Conservation (phyloP, 176 grass and related monocot species). For the Juncus inflexus region DNA sequence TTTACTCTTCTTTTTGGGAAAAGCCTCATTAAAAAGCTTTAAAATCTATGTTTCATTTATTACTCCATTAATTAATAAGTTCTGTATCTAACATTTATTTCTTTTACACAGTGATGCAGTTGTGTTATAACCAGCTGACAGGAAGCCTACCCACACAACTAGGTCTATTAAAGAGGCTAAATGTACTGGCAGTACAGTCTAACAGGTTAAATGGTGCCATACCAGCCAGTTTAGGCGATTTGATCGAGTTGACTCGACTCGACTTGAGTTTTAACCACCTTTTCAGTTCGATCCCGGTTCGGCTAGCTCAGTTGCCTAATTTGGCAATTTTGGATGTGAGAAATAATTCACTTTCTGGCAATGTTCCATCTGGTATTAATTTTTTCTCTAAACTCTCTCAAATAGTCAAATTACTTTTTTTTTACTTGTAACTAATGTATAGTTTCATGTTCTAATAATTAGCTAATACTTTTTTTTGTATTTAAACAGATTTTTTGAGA, state of each 20-base stretch:
- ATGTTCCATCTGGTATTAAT: constrained; percentile 61
- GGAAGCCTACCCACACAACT: constrained; percentile 92
- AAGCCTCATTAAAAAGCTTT: too few species aligned
- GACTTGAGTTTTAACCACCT: constrained; percentile 79
- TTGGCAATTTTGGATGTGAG: constrained; percentile 62
- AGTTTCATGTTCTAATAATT: too few species aligned
- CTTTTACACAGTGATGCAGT: constrained; percentile 62
- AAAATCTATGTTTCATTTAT: constrained; percentile 1
- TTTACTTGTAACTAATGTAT: too few species aligned
- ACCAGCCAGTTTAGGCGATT: constrained; percentile 76
- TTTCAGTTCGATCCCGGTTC: constrained; percentile 79
- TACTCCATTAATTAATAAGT: neutral
- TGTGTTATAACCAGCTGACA: constrained; percentile 85
- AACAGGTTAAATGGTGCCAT: constrained; percentile 79
- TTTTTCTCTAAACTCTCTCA: neutral
- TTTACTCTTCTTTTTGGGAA: neutral
- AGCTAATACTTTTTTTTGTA: neutral
- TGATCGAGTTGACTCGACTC: constrained; percentile 54
- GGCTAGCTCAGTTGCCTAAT: constrained; percentile 47
- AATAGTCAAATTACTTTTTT: too few species aligned
- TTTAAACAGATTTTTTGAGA: constrained; percentile 53
- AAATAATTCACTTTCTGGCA: constrained; percentile 94
- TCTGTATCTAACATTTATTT: constrained; percentile 1
- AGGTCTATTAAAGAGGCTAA: constrained; percentile 57
- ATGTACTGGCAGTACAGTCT: constrained; percentile 74